Base-by-base conservation (phyloP, 305 asterid genomes). In the Petunia hybrid region DNA sequence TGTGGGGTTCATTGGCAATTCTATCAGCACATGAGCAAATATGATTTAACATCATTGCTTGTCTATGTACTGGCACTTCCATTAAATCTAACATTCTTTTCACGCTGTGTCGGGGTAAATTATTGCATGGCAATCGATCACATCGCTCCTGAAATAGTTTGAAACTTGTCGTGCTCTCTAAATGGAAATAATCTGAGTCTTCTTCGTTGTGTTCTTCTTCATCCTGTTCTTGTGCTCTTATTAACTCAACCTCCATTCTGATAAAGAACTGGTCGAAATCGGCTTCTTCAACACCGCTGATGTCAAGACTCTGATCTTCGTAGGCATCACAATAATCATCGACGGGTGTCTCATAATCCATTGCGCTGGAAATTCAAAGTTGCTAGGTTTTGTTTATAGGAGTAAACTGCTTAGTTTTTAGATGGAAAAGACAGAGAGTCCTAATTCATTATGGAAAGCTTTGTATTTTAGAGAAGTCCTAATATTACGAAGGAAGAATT, bases 1-100 rank as follows among this genome's bases (percentile, higher is more conserved):
- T 68, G 45, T 43, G 22, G 22, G 40, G n/a, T 43, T 68, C 76
- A n/a, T 68, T 68, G 6, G 55, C 57, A 69, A 69, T 43, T 69
- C 1, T 69, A 69, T 69, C 57, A 4, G 76, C 55, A 48, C 55
- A 48, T 48, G 9, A 48, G 12, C 13, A 8, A 9, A 48, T 48
- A 48, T 3, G 55, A 48, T 48, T 7, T 7, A 48, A 48, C 13
- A 48, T 48, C 73, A 40, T 66, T 13, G 73, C 35, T 66, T 66
- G 73, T 66, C 51, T 66, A 66, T 69, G 8, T 69, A 16, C 5
- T 14, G 43, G 31, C 31, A 71, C 61, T 31, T n/a, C 60, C 77
- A 71, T 46, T 12, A 71, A 31, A 71, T 71, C 61, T 39, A 71
- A 46, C 77, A 71, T 71, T 70, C 77, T 70, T 10, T 16, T 5